These are phyloP conservation scores for Dunaliella primolecta DNA, from an alignment of 139 green algal species.

Conservation along the genomic window DNA sequence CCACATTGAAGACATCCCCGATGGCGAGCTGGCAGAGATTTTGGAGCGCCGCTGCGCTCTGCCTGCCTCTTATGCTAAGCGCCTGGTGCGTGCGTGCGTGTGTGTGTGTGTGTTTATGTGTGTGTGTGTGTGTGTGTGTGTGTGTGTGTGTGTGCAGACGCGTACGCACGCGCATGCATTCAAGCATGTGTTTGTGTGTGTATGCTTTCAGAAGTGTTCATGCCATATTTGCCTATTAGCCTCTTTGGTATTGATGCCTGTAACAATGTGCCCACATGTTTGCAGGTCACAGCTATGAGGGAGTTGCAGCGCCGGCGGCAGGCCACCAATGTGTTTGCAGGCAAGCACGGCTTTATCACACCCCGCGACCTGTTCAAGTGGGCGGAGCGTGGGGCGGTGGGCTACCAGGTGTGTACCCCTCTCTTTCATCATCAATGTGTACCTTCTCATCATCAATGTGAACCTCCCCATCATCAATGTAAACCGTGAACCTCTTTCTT, in stretches of 20 bases:
- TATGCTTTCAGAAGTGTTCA: too few relatives aligned
- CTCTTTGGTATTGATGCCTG: too few relatives aligned
- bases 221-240: too few relatives aligned
- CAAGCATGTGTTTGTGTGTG: neutral
- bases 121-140: slow-evolving; percentile 1
- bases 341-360: slow-evolving; percentile 95
- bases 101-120: slow-evolving; percentile 6
- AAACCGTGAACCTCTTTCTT: too few relatives aligned
- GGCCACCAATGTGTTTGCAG: slow-evolving; percentile 81
- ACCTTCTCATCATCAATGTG: too few relatives aligned
- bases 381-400: slow-evolving; percentile 75
- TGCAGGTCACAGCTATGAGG: slow-evolving; percentile 83
- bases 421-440: too few relatives aligned
- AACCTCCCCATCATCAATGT: too few relatives aligned
- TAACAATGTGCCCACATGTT: too few relatives aligned
- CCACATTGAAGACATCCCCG: slow-evolving; percentile 95
- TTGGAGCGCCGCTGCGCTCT: slow-evolving; percentile 54
- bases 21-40: slow-evolving; percentile 87
- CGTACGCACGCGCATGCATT: neutral
- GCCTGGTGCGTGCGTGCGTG: slow-evolving; percentile 45
- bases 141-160: neutral
- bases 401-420: slow-evolving; percentile 59
- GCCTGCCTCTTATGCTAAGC: neutral
- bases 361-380: slow-evolving; percentile 93
- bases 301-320: slow-evolving; percentile 85